Evolutionary conservation across 78 protist species (phyloP), one percentile per base, ranked within the genome.

Genomic region (Cavenderia fasciculata): DNA sequence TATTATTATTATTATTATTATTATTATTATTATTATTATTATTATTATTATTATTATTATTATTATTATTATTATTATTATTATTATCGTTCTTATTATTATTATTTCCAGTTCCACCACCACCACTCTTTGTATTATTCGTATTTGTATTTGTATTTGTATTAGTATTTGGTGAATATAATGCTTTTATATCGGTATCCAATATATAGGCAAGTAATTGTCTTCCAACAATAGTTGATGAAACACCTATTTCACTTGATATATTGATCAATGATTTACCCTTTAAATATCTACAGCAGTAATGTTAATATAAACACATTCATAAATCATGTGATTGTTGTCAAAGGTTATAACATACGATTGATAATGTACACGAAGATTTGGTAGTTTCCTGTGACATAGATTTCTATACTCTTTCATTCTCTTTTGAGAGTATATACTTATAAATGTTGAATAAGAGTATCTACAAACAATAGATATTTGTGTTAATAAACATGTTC

Each of bases 381-480:
- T 78, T n/a, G 52, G 75, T 38, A 56, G 62, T 29, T 78, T 78
- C 29, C 27, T 65, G 47, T 78, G 41, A n/a, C 74, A 78, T 38
- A 2, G 12, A 18, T 57, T 23, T 27, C 52, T 44, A 51, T 78
- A 65, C 2, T 44, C 56, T 40, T 78, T 78, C 41, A 27, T 18
- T 65, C 66, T 78, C 43, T 78, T 78, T 65, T 78, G 87, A 21
- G 87, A 78, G 34, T 46, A 65, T 47, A 78, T 65, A 29, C 63
- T 72, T 16, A 78, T 51, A 49, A 78, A 78, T 10, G 87, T 78
- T 23, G 87, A 62, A 52, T 78, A 72, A 29, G 59, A 38, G 34
- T 51, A 47, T 16, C 27, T 5, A 68, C 21, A 34, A 61, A 33
- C 21, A 25, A n/a, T n/a, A n/a, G n/a, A n/a, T 52, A 21, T 12